These are phyloP conservation scores for Apiospora aurea DNA, from an alignment of 2,329 filamentous ascomycete species.

Conservation along the genomic window DNA sequence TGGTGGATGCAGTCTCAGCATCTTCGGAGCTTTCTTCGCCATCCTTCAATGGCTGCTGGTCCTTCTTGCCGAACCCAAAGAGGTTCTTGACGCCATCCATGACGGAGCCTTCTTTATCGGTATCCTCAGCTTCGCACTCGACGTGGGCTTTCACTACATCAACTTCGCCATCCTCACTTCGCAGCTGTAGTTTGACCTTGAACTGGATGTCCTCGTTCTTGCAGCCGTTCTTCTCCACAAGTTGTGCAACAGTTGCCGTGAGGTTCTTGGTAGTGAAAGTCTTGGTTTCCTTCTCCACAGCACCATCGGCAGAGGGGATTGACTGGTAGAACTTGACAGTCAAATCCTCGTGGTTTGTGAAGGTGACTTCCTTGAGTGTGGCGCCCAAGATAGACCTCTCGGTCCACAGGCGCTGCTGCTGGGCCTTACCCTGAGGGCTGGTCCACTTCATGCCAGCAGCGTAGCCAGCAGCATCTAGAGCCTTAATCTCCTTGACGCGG, in stretches of 20 bases:
- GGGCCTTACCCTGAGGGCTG: constrained; percentile 70
- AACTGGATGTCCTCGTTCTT: constrained; percentile 78
- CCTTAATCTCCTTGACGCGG: constrained; percentile 94
- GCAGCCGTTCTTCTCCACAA: constrained; percentile 83
- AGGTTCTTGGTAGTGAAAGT: constrained; percentile 82
- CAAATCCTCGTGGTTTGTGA: constrained; percentile 85
- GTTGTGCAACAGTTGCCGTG: constrained; percentile 78
- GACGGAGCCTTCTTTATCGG: constrained; percentile 74
- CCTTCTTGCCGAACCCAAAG: constrained; percentile 92
- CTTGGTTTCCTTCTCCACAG: constrained; percentile 66
- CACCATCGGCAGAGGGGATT: constrained; percentile 55
- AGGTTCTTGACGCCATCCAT: constrained; percentile 96
- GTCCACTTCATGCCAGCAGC: constrained; percentile 78
- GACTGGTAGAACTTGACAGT: constrained; percentile 81
- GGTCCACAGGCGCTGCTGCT: constrained; percentile 84
- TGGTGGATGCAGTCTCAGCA: constrained; percentile 47
- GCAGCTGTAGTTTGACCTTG: constrained; percentile 78
- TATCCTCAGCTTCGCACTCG: constrained; percentile 81
- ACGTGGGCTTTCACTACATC: constrained; percentile 78
- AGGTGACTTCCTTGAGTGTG: constrained; percentile 81
- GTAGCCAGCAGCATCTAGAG: constrained; percentile 79
- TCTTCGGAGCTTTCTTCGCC: constrained; percentile 59
- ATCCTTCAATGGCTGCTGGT: constrained; percentile 76
- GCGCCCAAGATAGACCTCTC: constrained; percentile 77
- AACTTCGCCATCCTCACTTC: constrained; percentile 77